Percentiles rank a stretch among this genome's conserved stretches.
These are phyloP conservation scores for Pelagophyceae sp. DNA, from an alignment of 352 stramenopile genomes.

Conservation along the genomic window DNA sequence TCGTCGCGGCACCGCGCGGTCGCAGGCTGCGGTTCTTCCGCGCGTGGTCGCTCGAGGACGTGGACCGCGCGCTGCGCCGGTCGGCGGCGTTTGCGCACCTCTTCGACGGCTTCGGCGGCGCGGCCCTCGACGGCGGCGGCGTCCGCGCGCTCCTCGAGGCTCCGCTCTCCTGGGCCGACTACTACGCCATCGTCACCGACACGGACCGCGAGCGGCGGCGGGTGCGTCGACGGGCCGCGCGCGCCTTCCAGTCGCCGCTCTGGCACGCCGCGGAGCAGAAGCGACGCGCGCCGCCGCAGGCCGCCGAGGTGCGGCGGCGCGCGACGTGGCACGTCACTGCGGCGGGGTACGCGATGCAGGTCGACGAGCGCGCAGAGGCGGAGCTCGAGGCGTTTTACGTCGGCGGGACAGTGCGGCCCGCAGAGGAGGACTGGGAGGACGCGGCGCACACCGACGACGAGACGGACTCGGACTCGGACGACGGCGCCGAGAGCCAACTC, in stretches of 20 bases:
- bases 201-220: not conserved
- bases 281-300: no score
- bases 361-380: not conserved
- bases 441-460: conserved; percentile 25
- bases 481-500: not conserved
- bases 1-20: not conserved
- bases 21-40: not conserved
- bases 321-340: conserved; percentile 4
- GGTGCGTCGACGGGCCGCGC: no score
- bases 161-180: not conserved
- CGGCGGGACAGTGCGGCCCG: not conserved
- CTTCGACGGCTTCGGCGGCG: not conserved
- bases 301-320: not conserved
- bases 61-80: not conserved
- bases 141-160: not conserved
- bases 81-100: not conserved
- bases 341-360: conserved; percentile 17
- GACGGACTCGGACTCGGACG: conserved; percentile 2
- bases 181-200: not conserved
- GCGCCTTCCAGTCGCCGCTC: no score
- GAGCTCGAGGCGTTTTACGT: conserved; percentile 10
- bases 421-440: conserved; percentile 18
- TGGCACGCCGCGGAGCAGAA: no score
- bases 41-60: not conserved
- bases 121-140: not conserved